A percentile compares a stretch with the other conserved stretches of the same genome.
Conservation (phyloP, 108 stramenopile species). For the Poteriospumella lacustris region DNA sequence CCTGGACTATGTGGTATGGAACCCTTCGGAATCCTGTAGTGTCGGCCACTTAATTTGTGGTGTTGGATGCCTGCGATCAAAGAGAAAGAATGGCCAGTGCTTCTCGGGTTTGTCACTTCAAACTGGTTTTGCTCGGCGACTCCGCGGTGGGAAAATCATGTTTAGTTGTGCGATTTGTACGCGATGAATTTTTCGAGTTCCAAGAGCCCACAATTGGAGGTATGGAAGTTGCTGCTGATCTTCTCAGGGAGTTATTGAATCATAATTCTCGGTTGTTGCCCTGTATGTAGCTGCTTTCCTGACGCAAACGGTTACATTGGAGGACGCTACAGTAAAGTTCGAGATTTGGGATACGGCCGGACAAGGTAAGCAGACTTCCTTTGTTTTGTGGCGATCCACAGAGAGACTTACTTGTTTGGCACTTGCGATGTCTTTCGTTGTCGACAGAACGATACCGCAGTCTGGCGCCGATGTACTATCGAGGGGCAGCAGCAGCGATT, state of each 20-base stretch:
- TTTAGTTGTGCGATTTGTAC: conserved; percentile 92
- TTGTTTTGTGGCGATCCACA: not conserved
- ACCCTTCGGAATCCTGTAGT: too few relatives aligned
- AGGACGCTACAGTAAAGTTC: conserved; percentile 90
- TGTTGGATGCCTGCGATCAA: too few relatives aligned
- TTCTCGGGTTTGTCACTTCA: conserved; percentile 91
- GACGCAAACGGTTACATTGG: conserved; percentile 85
- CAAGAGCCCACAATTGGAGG: conserved; percentile 79
- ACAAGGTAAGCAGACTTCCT: conserved; percentile 31
- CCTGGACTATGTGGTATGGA: too few relatives aligned
- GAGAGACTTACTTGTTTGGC: not conserved
- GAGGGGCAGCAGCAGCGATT: conserved; percentile 72
- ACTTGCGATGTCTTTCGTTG: not conserved
- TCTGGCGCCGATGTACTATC: conserved; percentile 84
- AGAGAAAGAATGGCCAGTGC: too few relatives aligned
- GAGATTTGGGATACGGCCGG: conserved; percentile 90
- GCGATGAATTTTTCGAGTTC: conserved; percentile 98
- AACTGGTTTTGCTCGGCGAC: conserved; percentile 95
- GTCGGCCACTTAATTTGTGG: too few relatives aligned
- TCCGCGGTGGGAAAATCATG: conserved; percentile 93
- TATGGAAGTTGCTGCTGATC: too few relatives aligned
- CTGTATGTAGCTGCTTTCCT: conserved; percentile 76
- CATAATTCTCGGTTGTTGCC: not conserved
- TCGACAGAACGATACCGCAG: conserved; percentile 56
- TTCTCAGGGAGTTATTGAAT: too few relatives aligned